Conservation (phyloP, 331 rosid genomes). For the Malus hybrid region DNA sequence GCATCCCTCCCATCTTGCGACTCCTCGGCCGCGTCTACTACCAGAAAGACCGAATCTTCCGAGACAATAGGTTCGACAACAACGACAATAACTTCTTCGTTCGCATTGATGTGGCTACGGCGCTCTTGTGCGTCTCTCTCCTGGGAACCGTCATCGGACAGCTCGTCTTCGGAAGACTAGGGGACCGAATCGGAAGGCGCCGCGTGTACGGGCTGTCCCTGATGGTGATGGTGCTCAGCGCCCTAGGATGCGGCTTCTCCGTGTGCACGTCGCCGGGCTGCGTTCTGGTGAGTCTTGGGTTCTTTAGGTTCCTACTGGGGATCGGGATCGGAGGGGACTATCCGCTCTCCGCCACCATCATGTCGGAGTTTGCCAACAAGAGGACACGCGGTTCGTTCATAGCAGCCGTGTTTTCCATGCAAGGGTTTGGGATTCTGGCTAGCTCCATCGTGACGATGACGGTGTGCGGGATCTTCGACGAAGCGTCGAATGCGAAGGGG, state of each 20-base stretch:
- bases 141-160: slow-evolving; percentile 55
- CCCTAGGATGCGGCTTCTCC: slow-evolving; percentile 61
- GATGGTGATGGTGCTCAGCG: slow-evolving; percentile 41
- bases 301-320: slow-evolving; percentile 58
- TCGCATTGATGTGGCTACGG: slow-evolving; percentile 20
- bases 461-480: slow-evolving; percentile 41
- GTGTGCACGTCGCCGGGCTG: slow-evolving; percentile 34
- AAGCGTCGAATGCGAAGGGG: neutral
- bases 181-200: slow-evolving; percentile 54
- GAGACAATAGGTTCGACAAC: neutral
- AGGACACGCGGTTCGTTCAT: slow-evolving; percentile 67
- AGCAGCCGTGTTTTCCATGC: slow-evolving; percentile 80
- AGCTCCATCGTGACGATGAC: slow-evolving; percentile 43
- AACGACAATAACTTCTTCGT: neutral
- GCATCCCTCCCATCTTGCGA: slow-evolving; percentile 45
- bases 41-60: neutral
- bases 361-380: slow-evolving; percentile 83
- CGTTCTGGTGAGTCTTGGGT: slow-evolving; percentile 42
- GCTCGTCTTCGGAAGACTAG: slow-evolving; percentile 47
- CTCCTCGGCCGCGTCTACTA: slow-evolving; percentile 51
- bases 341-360: slow-evolving; percentile 67
- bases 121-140: slow-evolving; percentile 31
- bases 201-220: slow-evolving; percentile 50
- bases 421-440: slow-evolving; percentile 67
- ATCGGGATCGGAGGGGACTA: slow-evolving; percentile 78